phyloP scores from a whole-genome alignment of 305 asterid genomes.

The Nicotiana rustica region DNA sequence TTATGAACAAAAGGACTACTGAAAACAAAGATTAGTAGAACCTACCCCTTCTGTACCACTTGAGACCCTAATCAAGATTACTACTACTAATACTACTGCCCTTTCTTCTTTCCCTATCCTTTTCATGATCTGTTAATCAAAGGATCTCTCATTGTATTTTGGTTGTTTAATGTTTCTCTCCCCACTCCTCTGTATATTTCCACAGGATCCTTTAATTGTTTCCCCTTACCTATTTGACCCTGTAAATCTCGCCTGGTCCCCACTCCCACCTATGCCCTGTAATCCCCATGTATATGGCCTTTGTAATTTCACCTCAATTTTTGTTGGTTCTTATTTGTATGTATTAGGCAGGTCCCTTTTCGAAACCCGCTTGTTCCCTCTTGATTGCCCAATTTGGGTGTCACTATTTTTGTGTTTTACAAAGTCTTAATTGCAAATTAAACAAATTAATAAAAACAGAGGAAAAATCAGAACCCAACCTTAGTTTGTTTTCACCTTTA shows the following conservation, averaged over 20 bases:
- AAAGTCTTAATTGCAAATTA: too few relatives aligned
- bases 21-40: constrained; percentile 32
- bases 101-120: constrained; percentile 22
- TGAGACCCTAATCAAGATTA: too few relatives aligned
- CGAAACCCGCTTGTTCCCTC: constrained; percentile 81
- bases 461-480: too few relatives aligned
- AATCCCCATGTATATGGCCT: too few relatives aligned
- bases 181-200: constrained; percentile 24
- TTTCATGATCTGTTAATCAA: constrained; percentile 50
- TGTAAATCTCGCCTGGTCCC: too few relatives aligned
- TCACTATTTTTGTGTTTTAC: too few relatives aligned
- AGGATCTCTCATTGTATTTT: constrained; percentile 33
- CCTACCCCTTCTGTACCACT: constrained; percentile 38
- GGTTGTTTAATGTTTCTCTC: constrained; percentile 44
- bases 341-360: constrained; percentile 87
- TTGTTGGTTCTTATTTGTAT: constrained; percentile 68
- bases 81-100: background rate
- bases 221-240: too few relatives aligned
- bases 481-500: too few relatives aligned
- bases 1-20: constrained; percentile 25
- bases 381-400: constrained; percentile 57
- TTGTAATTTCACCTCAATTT: constrained; percentile 45
- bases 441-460: too few relatives aligned
- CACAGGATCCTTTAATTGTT: too few relatives aligned
- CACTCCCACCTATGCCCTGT: too few relatives aligned